Evolutionary conservation across 306 rosid genomes (phyloP).

Genomic region (Sicyos baderoa): DNA sequence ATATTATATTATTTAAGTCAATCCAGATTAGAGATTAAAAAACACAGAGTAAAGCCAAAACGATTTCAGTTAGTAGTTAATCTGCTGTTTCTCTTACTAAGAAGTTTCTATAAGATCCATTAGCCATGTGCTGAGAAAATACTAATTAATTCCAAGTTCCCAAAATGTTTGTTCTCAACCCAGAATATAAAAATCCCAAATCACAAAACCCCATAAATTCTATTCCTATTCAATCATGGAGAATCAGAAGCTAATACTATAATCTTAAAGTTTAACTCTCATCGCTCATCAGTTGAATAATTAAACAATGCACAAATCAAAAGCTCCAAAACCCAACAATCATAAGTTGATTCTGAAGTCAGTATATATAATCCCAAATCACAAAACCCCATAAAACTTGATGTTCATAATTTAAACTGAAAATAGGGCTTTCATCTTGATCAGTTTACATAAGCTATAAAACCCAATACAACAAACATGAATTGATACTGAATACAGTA

Average conservation of each 20-base stretch:
- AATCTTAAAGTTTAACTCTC: slow-evolving; percentile 3
- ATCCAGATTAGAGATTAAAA: slow-evolving; percentile 10
- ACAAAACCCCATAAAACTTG: neutral
- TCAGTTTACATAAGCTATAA: neutral
- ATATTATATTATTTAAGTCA: neutral
- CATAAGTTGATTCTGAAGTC: neutral
- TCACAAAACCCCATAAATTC: slow-evolving; percentile 13
- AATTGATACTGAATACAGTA: neutral
- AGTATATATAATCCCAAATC: neutral
- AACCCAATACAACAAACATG: neutral
- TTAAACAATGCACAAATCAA: neutral
- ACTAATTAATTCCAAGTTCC: slow-evolving; percentile 12
- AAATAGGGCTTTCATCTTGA: neutral
- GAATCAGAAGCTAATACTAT: neutral
- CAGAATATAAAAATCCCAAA: neutral
- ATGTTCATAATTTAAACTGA: neutral
- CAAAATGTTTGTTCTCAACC: neutral
- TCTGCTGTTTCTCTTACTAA: neutral
- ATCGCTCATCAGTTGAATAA: neutral
- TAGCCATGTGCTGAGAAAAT: neutral
- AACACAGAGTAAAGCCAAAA: slow-evolving; percentile 7
- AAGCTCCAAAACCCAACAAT: neutral
- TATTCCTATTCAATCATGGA: slow-evolving; percentile 8
- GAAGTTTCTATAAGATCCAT: neutral
- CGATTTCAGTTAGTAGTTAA: neutral